Evolutionary conservation across 1,139 yeast species (phyloP).

Genomic region (Saccharomyces pastorianus): DNA sequence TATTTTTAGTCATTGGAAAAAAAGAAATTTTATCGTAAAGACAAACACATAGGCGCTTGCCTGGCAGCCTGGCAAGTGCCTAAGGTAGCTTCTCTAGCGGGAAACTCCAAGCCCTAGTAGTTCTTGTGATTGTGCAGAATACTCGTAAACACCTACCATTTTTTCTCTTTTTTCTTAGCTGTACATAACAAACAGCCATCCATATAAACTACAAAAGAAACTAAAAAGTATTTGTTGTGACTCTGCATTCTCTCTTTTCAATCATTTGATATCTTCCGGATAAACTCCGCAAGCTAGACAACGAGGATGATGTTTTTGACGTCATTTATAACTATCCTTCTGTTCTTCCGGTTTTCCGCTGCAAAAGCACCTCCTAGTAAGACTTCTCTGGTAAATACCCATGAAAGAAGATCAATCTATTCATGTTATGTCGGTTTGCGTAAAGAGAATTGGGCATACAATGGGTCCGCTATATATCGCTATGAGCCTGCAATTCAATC

Average conservation of each 20-base stretch:
- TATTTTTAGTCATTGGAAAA: not conserved
- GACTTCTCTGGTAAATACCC: not conserved
- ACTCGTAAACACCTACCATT: too few relatives aligned
- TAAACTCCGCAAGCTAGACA: too few relatives aligned
- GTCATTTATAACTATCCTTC: too few relatives aligned
- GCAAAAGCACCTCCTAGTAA: too few relatives aligned
- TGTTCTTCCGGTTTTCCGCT: too few relatives aligned
- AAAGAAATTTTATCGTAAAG: not conserved
- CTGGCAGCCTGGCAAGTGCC: not conserved
- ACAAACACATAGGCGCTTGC: not conserved
- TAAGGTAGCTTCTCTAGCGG: not conserved
- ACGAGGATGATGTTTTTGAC: too few relatives aligned
- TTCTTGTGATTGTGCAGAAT: not conserved
- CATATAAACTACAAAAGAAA: too few relatives aligned
- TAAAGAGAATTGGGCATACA: not conserved
- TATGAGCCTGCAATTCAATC: constrained; percentile 21
- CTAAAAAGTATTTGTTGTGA: too few relatives aligned
- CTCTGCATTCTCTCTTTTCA: too few relatives aligned
- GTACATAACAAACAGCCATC: too few relatives aligned
- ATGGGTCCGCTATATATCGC: constrained; percentile 9
- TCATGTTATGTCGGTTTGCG: not conserved
- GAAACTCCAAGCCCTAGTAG: not conserved
- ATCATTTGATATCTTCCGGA: too few relatives aligned
- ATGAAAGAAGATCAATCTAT: not conserved
- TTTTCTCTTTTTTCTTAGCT: too few relatives aligned